phyloP scores from a whole-genome alignment of 2,329 filamentous ascomycete species.

The Verticillium zaregamsianum region DNA sequence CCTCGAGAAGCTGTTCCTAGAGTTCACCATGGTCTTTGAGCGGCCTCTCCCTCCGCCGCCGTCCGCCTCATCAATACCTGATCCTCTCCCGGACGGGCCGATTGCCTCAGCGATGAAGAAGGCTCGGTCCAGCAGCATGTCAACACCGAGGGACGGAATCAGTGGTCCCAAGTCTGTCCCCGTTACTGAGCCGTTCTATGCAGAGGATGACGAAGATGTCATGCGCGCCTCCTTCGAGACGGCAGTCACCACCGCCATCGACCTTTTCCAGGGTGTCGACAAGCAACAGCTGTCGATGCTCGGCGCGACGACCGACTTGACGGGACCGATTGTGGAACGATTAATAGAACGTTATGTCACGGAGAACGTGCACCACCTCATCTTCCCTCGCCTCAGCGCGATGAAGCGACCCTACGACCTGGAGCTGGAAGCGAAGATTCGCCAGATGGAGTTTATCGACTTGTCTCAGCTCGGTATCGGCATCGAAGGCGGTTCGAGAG shows the following conservation, averaged over 20 bases:
- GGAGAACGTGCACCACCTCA: constrained; percentile 84
- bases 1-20: constrained; percentile 81
- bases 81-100: constrained; percentile 54
- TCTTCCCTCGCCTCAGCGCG: constrained; percentile 78
- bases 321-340: constrained; percentile 85
- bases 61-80: constrained; percentile 54
- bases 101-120: constrained; percentile 51
- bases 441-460: constrained; percentile 90
- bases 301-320: constrained; percentile 89
- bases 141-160: constrained; percentile 21
- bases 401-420: constrained; percentile 78
- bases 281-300: constrained; percentile 91
- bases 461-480: constrained; percentile 90
- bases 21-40: constrained; percentile 82
- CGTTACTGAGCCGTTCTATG: constrained; percentile 62
- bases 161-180: constrained; percentile 33
- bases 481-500: constrained; percentile 72
- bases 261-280: constrained; percentile 92
- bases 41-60: constrained; percentile 77
- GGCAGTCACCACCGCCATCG: constrained; percentile 88
- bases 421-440: constrained; percentile 83
- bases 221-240: constrained; percentile 88
- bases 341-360: constrained; percentile 93
- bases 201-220: constrained; percentile 86
- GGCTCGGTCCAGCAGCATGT: constrained; percentile 48